Base-by-base conservation (phyloP, 768 basidiomycete species). In the Terana coerulea region DNA sequence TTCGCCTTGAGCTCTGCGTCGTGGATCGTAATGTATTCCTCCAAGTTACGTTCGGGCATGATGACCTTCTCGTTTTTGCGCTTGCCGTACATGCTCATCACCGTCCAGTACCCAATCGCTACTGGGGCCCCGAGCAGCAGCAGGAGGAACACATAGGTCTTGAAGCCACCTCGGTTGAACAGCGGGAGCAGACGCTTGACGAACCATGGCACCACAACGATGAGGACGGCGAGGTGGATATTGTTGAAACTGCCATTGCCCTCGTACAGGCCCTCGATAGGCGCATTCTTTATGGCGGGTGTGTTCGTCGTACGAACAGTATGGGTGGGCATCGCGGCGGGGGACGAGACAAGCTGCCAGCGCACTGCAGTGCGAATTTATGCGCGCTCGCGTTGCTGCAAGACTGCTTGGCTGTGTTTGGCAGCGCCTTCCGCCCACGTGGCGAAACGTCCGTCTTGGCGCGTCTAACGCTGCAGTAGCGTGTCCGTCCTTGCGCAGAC, bases 1-100 rank as follows among this genome's bases (percentile, higher is more conserved):
- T 82, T 75, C 26, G 77, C 75, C 74, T 83, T 89, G 65, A 98
- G 78, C 53, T 84, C 87, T 0, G 73, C 69, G 72, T 95, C 92
- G 54, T 91, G 85, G 72, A 98, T 86, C 39, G 84, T 87, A 64
- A 98, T 88, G 67, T 98, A 99, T 58, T 88, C 80, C 60, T 89
- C 88, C 53, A 97, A 82, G 61, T 88, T 80, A 69, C 86, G 89
- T 54, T 86, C 86, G 3, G 97, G 95, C 21, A 98, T 73, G 24
- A 71, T 64, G 61, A 94, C 84, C 74, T 94, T 93, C 57, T 90
- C 85, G 70, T 95, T 92, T 68, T 78, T 84, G 62, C 91, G 78
- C 9, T 74, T 63, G 25, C 95, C 94, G 59, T 88, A 89, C 61
- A 75, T 81, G 65, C 89, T 92, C 72, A 88, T 85, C 60, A 94